Evolutionary conservation across 75 land plant genomes (phyloP).

Genomic region (Picea glauca): DNA sequence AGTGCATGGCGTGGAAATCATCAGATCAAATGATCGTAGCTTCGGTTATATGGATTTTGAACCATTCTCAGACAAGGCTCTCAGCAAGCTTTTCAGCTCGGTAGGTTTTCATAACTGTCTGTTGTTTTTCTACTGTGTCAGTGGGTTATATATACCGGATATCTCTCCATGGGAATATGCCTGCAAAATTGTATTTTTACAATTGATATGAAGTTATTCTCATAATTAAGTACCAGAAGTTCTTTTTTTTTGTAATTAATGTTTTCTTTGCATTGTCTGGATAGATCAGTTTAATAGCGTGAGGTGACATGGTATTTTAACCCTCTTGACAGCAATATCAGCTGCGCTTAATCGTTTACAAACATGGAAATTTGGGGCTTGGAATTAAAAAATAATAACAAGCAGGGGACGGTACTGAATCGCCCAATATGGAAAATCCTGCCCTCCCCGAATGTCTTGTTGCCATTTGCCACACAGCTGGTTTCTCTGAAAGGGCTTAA

Average conservation of each 20-base stretch:
- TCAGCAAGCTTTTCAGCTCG: conserved; percentile 74
- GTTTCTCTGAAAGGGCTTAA: too few relatives aligned
- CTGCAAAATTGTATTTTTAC: neutral
- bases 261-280: neutral
- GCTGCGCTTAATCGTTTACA: too few relatives aligned
- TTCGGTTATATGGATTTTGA: conserved; percentile 82
- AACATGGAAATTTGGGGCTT: too few relatives aligned
- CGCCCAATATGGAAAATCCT: too few relatives aligned
- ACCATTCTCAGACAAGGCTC: conserved; percentile 50
- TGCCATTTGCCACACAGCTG: too few relatives aligned
- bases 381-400: too few relatives aligned
- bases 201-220: too few relatives aligned
- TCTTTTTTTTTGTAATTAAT: neutral
- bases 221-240: neutral
- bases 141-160: neutral
- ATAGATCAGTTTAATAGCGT: neutral
- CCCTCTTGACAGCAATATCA: too few relatives aligned
- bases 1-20: conserved; percentile 53
- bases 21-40: conserved; percentile 62
- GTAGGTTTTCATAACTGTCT: conserved; percentile 25
- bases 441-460: too few relatives aligned
- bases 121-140: neutral
- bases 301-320: neutral
- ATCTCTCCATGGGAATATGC: neutral
- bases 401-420: too few relatives aligned